Conservation (phyloP, 139 green algal genomes). For the Chloropicon primus region DNA sequence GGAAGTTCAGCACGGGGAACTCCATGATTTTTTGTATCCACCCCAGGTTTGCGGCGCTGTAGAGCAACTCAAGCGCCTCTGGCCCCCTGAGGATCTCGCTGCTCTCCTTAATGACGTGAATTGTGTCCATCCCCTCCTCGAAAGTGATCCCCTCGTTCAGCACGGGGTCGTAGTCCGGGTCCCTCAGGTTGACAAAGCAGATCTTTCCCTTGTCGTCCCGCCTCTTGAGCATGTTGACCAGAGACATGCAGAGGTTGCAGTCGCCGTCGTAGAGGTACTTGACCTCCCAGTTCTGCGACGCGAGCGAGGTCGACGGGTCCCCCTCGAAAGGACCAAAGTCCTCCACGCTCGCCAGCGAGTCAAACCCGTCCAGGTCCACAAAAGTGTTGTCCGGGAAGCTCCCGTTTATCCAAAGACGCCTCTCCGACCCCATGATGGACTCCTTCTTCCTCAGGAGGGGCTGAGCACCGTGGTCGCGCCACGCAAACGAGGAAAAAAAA, state of each 20-base stretch:
- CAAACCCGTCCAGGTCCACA: background rate
- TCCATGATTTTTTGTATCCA: background rate
- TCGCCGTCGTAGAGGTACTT: slow-evolving; percentile 67
- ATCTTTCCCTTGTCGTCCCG: slow-evolving; percentile 23
- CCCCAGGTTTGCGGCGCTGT: slow-evolving; percentile 7
- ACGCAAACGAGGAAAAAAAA: background rate
- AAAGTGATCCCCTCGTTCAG: slow-evolving; percentile 18
- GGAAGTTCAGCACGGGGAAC: background rate
- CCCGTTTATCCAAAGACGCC: background rate
- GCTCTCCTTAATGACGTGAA: slow-evolving; percentile 49
- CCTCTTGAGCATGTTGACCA: slow-evolving; percentile 39
- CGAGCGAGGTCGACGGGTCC: background rate
- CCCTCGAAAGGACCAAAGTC: background rate
- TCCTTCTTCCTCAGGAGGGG: background rate
- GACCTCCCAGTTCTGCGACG: slow-evolving; percentile 17
- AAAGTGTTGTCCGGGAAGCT: background rate
- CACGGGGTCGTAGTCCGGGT: slow-evolving; percentile 19
- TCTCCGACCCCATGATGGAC: background rate
- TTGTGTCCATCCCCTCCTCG: slow-evolving; percentile 58
- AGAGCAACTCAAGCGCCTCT: slow-evolving; percentile 44
- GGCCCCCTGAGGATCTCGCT: slow-evolving; percentile 38
- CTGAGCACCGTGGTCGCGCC: background rate
- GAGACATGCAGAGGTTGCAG: slow-evolving; percentile 43
- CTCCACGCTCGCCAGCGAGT: background rate
- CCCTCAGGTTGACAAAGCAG: slow-evolving; percentile 41